These are phyloP conservation scores for Aspergillus sp. DNA, from an alignment of 2,329 filamentous ascomycete genomes.

Conservation along the genomic window DNA sequence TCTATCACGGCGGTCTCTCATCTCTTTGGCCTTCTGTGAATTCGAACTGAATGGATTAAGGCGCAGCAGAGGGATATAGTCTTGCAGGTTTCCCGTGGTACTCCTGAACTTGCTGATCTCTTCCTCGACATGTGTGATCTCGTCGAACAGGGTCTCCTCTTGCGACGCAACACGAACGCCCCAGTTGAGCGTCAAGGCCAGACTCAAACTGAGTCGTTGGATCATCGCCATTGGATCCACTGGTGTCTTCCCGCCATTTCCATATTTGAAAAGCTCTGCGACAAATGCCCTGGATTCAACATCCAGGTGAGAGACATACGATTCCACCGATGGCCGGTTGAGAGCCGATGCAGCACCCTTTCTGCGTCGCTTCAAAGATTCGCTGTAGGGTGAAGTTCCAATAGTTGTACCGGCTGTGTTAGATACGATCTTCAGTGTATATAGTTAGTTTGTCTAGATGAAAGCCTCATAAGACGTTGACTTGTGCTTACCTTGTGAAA, in stretches of 20 bases:
- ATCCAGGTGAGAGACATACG: slow-evolving; percentile 59
- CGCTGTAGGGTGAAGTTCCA: slow-evolving; percentile 62
- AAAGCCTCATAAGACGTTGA: background rate
- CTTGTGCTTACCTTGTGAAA: slow-evolving; percentile 49
- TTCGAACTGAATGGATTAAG: slow-evolving; percentile 60
- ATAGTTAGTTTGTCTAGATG: background rate
- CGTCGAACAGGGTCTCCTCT: slow-evolving; percentile 60
- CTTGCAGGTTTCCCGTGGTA: slow-evolving; percentile 76
- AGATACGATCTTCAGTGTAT: slow-evolving; percentile 48
- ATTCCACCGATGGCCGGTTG: slow-evolving; percentile 60
- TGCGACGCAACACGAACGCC: slow-evolving; percentile 57
- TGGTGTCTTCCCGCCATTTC: slow-evolving; percentile 48
- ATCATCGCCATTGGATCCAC: slow-evolving; percentile 66
- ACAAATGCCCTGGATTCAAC: slow-evolving; percentile 61
- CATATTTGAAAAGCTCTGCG: slow-evolving; percentile 56
- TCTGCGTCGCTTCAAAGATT: slow-evolving; percentile 58
- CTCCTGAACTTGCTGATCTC: slow-evolving; percentile 68
- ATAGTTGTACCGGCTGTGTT: slow-evolving; percentile 65
- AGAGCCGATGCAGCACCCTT: slow-evolving; percentile 63
- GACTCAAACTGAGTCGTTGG: slow-evolving; percentile 58
- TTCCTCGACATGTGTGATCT: slow-evolving; percentile 70
- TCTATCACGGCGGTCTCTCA: slow-evolving; percentile 55
- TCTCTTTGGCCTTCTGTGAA: slow-evolving; percentile 54
- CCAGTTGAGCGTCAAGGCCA: slow-evolving; percentile 63
- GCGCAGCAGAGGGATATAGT: slow-evolving; percentile 71